These are phyloP conservation scores for Emmonsiellopsis sp. DNA, from an alignment of 2,329 filamentous ascomycete species.

Conservation along the genomic window DNA sequence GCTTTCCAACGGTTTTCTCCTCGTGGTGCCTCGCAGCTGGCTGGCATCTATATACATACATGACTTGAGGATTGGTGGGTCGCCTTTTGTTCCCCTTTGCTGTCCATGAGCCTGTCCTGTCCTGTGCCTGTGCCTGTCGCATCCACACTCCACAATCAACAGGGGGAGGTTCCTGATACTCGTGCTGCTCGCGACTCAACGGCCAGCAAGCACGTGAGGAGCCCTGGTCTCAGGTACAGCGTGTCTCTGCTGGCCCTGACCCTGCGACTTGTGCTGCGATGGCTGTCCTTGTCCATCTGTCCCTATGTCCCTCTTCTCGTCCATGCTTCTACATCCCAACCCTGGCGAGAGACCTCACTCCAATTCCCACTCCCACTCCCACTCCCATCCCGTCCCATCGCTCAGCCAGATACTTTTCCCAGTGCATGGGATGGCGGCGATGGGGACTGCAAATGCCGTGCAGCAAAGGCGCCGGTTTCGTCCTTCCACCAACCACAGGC, in stretches of 20 bases:
- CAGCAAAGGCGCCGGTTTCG: neutral
- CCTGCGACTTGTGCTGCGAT: neutral
- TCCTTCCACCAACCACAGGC: neutral
- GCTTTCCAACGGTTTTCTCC: neutral
- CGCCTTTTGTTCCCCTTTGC: neutral
- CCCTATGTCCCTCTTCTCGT: neutral
- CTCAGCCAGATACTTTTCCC: neutral
- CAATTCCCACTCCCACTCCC: neutral
- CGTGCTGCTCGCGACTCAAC: neutral
- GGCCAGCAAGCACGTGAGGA: neutral
- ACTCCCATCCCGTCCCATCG: no score
- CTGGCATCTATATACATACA: neutral
- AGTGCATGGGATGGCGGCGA: conserved; percentile 1
- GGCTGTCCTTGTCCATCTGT: neutral
- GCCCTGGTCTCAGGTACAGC: neutral
- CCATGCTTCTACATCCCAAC: neutral
- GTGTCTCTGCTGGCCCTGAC: neutral
- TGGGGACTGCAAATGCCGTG: neutral
- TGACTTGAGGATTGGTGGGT: neutral
- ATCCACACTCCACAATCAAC: neutral
- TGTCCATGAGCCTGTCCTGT: neutral
- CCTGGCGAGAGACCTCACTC: neutral
- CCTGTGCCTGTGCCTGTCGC: neutral
- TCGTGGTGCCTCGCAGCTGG: neutral
- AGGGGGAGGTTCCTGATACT: neutral